Conservation (phyloP, 129 eudicot species). For the Escallonia herrerae region DNA sequence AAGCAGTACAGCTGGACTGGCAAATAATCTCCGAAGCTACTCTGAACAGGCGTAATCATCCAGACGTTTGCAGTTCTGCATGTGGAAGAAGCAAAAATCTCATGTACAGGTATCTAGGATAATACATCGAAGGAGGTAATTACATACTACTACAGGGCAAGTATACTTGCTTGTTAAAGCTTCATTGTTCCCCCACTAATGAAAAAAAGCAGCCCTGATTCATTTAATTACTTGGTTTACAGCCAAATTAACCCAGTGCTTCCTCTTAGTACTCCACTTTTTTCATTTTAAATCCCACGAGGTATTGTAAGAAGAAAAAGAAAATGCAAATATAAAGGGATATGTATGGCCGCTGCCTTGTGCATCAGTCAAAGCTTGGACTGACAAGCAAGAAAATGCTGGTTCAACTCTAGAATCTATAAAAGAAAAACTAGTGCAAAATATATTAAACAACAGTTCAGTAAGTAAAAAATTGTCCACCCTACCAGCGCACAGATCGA, state of each 20-base stretch:
- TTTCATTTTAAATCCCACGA: too few species aligned
- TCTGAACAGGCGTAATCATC: slow-evolving; percentile 21
- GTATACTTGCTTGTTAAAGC: neutral
- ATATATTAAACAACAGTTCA: too few species aligned
- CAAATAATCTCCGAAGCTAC: slow-evolving; percentile 4
- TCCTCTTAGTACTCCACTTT: neutral
- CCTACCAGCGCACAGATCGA: too few species aligned
- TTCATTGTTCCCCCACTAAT: neutral
- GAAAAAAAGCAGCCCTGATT: neutral
- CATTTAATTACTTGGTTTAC: neutral
- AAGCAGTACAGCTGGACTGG: slow-evolving; percentile 7
- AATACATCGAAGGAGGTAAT: neutral
- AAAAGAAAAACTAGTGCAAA: too few species aligned
- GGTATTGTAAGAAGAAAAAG: too few species aligned
- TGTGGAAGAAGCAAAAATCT: neutral
- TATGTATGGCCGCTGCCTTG: too few species aligned
- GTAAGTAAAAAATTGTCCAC: too few species aligned
- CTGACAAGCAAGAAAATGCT: too few species aligned
- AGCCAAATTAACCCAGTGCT: too few species aligned
- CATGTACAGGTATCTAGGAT: neutral
- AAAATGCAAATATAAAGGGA: too few species aligned
- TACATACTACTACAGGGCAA: neutral
- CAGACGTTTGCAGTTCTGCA: slow-evolving; percentile 30
- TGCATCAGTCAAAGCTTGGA: too few species aligned
- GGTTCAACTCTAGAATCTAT: too few species aligned